A percentile compares a stretch with the other conserved stretches of the same genome.
Evolutionary conservation across 495 filamentous ascomycete species (phyloP).

Genomic region (Penicillium parvum): DNA sequence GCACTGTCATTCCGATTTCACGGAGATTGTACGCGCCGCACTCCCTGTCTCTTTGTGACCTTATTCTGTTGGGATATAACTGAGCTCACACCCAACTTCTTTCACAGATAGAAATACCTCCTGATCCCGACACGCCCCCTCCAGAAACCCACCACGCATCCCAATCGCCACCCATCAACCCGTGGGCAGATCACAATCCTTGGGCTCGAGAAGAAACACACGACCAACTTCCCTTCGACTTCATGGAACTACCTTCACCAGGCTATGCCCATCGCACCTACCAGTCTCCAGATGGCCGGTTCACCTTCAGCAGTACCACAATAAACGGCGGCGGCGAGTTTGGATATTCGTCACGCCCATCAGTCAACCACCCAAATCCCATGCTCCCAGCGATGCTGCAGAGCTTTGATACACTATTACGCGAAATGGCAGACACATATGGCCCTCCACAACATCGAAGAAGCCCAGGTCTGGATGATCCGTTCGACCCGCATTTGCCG

Average conservation of each 20-base stretch:
- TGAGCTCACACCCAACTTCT: slow-evolving; percentile 24
- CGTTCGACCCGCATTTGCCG: slow-evolving; percentile 11
- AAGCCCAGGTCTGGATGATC: slow-evolving; percentile 1
- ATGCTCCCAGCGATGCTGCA: slow-evolving; percentile 29
- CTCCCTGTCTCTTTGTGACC: not conserved
- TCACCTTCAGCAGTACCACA: slow-evolving; percentile 37
- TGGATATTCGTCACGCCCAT: slow-evolving; percentile 22
- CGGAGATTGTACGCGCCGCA: slow-evolving; percentile 61
- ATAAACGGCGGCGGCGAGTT: too few relatives aligned
- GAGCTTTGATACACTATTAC: slow-evolving; percentile 31
- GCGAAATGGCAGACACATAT: slow-evolving; percentile 24
- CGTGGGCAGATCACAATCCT: slow-evolving; percentile 36
- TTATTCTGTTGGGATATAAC: slow-evolving; percentile 26
- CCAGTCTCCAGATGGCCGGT: slow-evolving; percentile 42
- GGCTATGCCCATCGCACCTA: slow-evolving; percentile 43
- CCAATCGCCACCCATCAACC: slow-evolving; percentile 15
- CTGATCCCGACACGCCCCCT: slow-evolving; percentile 20
- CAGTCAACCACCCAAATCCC: slow-evolving; percentile 15
- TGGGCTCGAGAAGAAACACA: slow-evolving; percentile 36
- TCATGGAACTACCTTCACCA: slow-evolving; percentile 33
- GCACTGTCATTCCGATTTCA: slow-evolving; percentile 69
- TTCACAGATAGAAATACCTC: slow-evolving; percentile 35
- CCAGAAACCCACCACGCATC: slow-evolving; percentile 18
- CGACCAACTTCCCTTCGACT: slow-evolving; percentile 28
- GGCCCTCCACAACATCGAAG: slow-evolving; percentile 9